phyloP scores from a whole-genome alignment of 441 rosid species.

The Euphorbia neoarborescens region DNA sequence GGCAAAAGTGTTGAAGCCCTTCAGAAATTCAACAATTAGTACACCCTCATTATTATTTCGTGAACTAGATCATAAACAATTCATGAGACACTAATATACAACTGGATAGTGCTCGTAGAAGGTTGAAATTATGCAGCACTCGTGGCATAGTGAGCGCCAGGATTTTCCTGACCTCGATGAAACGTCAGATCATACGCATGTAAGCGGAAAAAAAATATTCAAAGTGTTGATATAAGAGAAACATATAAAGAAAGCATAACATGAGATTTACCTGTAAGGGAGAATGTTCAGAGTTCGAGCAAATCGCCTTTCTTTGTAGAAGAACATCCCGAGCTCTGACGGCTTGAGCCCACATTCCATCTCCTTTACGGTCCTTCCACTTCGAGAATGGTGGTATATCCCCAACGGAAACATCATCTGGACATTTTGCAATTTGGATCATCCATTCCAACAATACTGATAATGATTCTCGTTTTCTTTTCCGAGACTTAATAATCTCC shows the following conservation, averaged over 20 bases:
- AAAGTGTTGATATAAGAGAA: background rate
- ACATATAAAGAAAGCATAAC: background rate
- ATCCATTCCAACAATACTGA: conserved; percentile 53
- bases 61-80: too few relatives aligned
- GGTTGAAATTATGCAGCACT: too few relatives aligned
- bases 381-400: conserved; percentile 42
- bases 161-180: too few relatives aligned
- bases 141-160: too few relatives aligned
- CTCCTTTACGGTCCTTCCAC: conserved; percentile 45
- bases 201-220: background rate
- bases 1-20: background rate
- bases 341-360: conserved; percentile 55
- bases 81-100: too few relatives aligned
- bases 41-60: too few relatives aligned
- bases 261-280: conserved; percentile 43
- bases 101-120: too few relatives aligned
- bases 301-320: conserved; percentile 25
- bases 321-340: conserved; percentile 48
- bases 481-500: conserved; percentile 23
- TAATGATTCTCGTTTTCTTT: conserved; percentile 47
- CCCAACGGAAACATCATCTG: conserved; percentile 33
- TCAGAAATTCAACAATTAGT: background rate
- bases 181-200: too few relatives aligned
- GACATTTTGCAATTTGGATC: conserved; percentile 46
- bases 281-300: conserved; percentile 25